Evolutionary conservation across 345 rosid genomes (phyloP), one percentile per base, ranked within the genome.

Genomic region (Acer saccharum): DNA sequence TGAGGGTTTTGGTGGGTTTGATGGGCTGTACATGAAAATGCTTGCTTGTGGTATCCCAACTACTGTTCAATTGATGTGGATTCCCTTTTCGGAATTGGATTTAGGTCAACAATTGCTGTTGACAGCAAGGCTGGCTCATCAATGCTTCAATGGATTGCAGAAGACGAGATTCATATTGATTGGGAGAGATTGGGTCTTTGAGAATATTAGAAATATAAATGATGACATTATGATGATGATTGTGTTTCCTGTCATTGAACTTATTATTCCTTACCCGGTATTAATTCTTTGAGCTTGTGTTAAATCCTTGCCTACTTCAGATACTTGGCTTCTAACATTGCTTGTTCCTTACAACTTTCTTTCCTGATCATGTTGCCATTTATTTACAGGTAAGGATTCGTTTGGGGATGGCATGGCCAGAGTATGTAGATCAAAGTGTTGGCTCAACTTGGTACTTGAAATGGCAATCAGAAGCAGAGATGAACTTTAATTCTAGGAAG

Each of bases 321-420:
- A 58, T 75, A 18, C 63, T 21, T 65, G 63, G 10, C 65, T 79
- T 55, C 25, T 48, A 13, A 14, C 46, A 25, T 55, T 73, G 32
- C 35, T 67, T 57, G 27, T 72, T 74, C 68, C 70, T 67, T 13
- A 35, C 70, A 18, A 21, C 72, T 39, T 52, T 35, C 52, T 65
- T 67, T 11, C 14, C 21, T 73, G 68, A 68, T 46, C 63, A 12
- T 73, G 13, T 67, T 73, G 41, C 65, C 69, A 44, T 71, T 74
- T 23, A 74, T 41, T 76, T 74, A 73, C 86, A 94, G 98, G 85
- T 91, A 73, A 89, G 94, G 79, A 76, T 91, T 79, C 89, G 75
- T 80, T 82, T 89, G 80, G 97, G 98, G 80, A 91, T 93, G 93
- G 94, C 97, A 63, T 91, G 97, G 97, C 98, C 97, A 11, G 94